phyloP scores from a whole-genome alignment of 1,284 basidiomycete species.

The Trametes pubescens region DNA sequence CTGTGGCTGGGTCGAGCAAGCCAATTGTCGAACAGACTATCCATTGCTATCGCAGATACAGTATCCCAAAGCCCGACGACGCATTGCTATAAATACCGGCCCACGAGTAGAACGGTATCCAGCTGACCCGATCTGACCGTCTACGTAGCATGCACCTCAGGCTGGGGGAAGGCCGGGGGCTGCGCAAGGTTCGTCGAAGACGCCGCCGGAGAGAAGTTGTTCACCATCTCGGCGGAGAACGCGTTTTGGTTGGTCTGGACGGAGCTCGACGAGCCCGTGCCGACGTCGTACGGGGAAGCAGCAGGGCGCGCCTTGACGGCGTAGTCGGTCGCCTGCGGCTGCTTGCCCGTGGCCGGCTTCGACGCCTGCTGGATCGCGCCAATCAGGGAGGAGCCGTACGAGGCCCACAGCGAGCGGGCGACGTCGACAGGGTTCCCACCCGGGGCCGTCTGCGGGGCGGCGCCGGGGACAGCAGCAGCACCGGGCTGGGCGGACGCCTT shows the following conservation, averaged over 20 bases:
- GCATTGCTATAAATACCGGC: conserved; percentile 6
- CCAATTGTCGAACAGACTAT: not conserved
- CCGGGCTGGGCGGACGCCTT: conserved; percentile 44
- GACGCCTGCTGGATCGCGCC: conserved; percentile 31
- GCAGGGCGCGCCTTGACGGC: conserved; percentile 11
- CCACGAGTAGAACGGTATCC: not conserved
- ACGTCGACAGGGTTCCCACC: conserved; percentile 24
- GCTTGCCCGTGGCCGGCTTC: conserved; percentile 27
- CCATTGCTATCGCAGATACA: conserved; percentile 7
- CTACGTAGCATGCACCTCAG: conserved; percentile 27
- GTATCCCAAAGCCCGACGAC: conserved; percentile 1
- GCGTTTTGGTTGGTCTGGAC: conserved; percentile 28
- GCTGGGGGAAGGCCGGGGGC: conserved; percentile 30
- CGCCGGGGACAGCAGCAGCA: conserved; percentile 15
- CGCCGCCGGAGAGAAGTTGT: conserved; percentile 30
- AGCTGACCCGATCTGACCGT: not conserved
- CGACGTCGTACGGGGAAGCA: conserved; percentile 26
- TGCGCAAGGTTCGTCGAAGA: conserved; percentile 17
- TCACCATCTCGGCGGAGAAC: conserved; percentile 33
- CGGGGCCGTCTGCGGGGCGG: conserved; percentile 9
- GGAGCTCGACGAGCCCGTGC: conserved; percentile 26
- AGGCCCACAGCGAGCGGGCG: conserved; percentile 30
- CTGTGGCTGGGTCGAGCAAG: not conserved
- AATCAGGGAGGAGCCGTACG: conserved; percentile 31
- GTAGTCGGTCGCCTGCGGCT: conserved; percentile 5